phyloP scores from a whole-genome alignment of 176 grass and related monocot genomes.

The Avena atlantica region DNA sequence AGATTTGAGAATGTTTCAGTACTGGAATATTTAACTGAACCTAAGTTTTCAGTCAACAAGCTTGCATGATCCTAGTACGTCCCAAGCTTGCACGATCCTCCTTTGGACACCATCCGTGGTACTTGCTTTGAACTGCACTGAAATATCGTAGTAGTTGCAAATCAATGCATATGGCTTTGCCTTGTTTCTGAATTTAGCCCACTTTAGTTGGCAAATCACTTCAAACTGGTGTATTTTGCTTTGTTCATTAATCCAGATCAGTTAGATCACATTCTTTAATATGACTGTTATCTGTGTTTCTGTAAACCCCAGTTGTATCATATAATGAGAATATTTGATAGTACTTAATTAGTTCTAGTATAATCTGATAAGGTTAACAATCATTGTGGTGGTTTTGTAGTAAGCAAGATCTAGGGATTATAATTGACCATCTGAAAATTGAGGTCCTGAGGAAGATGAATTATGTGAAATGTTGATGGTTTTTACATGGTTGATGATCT shows the following conservation, averaged over 20 bases:
- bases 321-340: not conserved
- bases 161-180: not conserved
- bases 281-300: not conserved
- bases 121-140: slow-evolving; percentile 21
- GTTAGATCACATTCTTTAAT: slow-evolving; percentile 3
- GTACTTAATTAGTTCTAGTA: slow-evolving; percentile 4
- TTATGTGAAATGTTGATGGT: slow-evolving; percentile 3
- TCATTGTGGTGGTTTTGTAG: not conserved
- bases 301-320: not conserved
- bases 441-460: slow-evolving; percentile 6
- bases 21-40: not conserved
- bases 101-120: slow-evolving; percentile 32
- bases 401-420: not conserved
- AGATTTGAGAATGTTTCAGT: slow-evolving; percentile 42
- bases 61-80: not conserved
- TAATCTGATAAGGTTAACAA: not conserved
- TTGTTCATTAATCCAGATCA: not conserved
- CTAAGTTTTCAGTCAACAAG: slow-evolving; percentile 24
- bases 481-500: slow-evolving; percentile 23
- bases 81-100: not conserved
- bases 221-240: not conserved
- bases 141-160: slow-evolving; percentile 3
- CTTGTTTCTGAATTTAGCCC: not conserved
- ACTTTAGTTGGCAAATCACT: not conserved
- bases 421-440: not conserved